Base-by-base conservation (phyloP, 768 basidiomycete genomes). In the Lyophyllum semitale region DNA sequence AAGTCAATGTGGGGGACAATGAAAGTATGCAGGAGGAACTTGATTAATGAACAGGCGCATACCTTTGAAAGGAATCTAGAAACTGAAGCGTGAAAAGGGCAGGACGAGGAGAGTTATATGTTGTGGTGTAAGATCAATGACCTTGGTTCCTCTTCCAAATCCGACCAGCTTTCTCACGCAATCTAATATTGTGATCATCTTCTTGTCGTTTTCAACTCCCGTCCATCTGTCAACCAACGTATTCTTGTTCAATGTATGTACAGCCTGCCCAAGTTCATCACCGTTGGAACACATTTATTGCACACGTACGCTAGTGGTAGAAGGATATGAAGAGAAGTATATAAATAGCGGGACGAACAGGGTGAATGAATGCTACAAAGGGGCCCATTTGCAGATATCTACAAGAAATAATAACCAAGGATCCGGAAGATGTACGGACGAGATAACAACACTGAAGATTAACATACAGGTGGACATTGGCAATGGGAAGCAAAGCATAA, bases 401-500 rank as follows among this genome's bases (percentile, higher is more conserved):
- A 68, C 61, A 67, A 60, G 47, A 57, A 68, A 64, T 66, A 56
- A 66, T 65, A 69, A 59, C 61, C 58, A 38, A 48, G 25, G n/a
- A n/a, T n/a, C n/a, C n/a, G n/a, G 44, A 45, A 66, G 52, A 63
- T 50, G 57, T 60, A 43, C 30, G 11, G 33, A 48, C 50, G 53
- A 63, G 65, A 70, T 64, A 66, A 52, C 53, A 52, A 29, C 32
- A 25, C 48, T 7, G 32, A 53, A 27, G 62, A 26, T 29, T 48
- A 30, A 54, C 48, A 48, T 48, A 57, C 50, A 55, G 35, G 22
- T 27, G 43, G 35, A 53, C 50, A 50, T 38, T 55, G 35, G n/a
- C n/a, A n/a, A n/a, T n/a, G n/a, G n/a, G 37, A 33, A 57, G 55
- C 59, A 60, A 54, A 61, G 47, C 60, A 61, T 58, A 55, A 58